phyloP scores from a whole-genome alignment of 2,329 filamentous ascomycete genomes.

The Monosporascus sp. region DNA sequence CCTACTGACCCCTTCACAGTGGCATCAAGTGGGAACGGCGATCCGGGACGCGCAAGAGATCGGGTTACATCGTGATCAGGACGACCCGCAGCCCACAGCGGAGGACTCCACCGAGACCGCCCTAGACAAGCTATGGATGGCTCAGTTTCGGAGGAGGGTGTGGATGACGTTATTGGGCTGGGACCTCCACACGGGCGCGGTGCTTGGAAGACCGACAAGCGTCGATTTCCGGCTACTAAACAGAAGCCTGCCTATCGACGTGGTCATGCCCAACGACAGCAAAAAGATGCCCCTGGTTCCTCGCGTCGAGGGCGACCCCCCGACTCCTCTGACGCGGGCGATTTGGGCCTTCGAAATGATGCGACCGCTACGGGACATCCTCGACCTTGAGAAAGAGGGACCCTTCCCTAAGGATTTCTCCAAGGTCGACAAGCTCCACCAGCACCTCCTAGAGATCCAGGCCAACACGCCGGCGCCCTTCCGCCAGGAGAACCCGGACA shows the following conservation, averaged over 20 bases:
- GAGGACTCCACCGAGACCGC: slow-evolving; percentile 40
- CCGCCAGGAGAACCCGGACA: slow-evolving; percentile 51
- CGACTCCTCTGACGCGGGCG: slow-evolving; percentile 50
- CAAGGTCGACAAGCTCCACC: slow-evolving; percentile 50
- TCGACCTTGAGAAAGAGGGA: slow-evolving; percentile 51
- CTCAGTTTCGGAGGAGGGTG: slow-evolving; percentile 49
- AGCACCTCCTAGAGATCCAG: slow-evolving; percentile 42
- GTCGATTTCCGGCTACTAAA: slow-evolving; percentile 44
- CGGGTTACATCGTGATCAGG: slow-evolving; percentile 50
- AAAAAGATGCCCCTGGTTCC: slow-evolving; percentile 43
- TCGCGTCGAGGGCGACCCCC: slow-evolving; percentile 46
- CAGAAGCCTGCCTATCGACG: slow-evolving; percentile 49
- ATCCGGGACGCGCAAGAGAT: slow-evolving; percentile 60
- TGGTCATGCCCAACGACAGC: slow-evolving; percentile 41
- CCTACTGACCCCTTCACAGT: slow-evolving; percentile 27
- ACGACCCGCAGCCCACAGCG: slow-evolving; percentile 44
- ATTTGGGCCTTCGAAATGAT: slow-evolving; percentile 47
- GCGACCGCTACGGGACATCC: slow-evolving; percentile 46
- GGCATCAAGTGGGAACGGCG: slow-evolving; percentile 50
- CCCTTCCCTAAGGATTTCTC: slow-evolving; percentile 49
- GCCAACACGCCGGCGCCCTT: slow-evolving; percentile 47
- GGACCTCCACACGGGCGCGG: slow-evolving; percentile 49
- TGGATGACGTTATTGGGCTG: slow-evolving; percentile 52
- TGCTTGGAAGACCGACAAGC: slow-evolving; percentile 52
- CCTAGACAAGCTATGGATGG: slow-evolving; percentile 53